Conservation (phyloP, 78 protist genomes). For the Trichosphaerium sp. region DNA sequence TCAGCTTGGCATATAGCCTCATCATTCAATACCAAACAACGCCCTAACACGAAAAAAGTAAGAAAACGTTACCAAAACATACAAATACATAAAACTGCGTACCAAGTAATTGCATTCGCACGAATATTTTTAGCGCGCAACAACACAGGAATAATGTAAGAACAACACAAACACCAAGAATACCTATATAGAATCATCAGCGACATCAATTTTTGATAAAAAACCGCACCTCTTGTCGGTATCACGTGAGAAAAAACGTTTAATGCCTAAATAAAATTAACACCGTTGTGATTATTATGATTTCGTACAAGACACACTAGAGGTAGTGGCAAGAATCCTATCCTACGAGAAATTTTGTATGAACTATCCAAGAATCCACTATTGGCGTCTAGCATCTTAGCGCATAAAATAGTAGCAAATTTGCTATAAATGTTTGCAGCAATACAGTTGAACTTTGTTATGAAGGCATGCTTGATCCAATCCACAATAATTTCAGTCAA, state of each 20-base stretch:
- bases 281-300: neutral
- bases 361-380: slow-evolving; percentile 11
- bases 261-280: slow-evolving; percentile 5
- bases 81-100: no score
- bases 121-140: slow-evolving; percentile 12
- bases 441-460: slow-evolving; percentile 63
- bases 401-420: neutral
- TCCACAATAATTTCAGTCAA: slow-evolving; percentile 58
- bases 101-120: slow-evolving; percentile 11
- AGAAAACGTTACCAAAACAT: neutral
- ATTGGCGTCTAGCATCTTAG: neutral
- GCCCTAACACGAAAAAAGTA: no score
- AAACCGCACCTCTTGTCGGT: no score
- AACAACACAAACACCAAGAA: neutral
- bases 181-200: neutral
- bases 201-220: no score
- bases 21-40: no score
- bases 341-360: slow-evolving; percentile 18
- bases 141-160: slow-evolving; percentile 15
- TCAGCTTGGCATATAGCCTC: no score
- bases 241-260: no score
- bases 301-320: slow-evolving; percentile 17
- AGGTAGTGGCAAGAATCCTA: slow-evolving; percentile 55
- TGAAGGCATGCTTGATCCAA: slow-evolving; percentile 78
- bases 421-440: slow-evolving; percentile 16